Evolutionary conservation across 441 rosid species (phyloP), one percentile per base, ranked within the genome.

Genomic region (Rhodomyrtus psidioides): DNA sequence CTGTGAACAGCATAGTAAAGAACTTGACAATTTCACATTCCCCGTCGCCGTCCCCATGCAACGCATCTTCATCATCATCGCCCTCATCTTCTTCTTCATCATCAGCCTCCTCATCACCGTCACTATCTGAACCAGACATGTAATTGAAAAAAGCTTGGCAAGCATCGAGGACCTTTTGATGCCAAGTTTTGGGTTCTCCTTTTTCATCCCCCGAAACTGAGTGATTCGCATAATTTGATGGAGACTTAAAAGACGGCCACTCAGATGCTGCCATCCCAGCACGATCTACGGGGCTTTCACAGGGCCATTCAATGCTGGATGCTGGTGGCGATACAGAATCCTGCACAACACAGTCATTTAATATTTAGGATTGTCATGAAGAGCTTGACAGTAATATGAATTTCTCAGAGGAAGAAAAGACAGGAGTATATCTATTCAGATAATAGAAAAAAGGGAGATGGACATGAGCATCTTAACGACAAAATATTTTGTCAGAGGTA

Each of bases 1-100:
- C 96, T 4, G 86, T 58, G 82, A 94, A 92, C 75, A 93, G 82
- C 74, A 76, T 85, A 82, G 91, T 82, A 82, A 94, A 87, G 83
- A 90, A 89, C 86, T 88, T 89, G 70, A 87, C 84, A 84, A 89
- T 92, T 88, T 87, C 86, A 62, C 84, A 59, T 81, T 87, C 88
- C 59, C 83, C 83, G 30, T 84, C 86, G 49, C 42, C 88, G 65
- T 84, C 87, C 82, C 86, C 91, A 84, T 88, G 85, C 51, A 19
- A 87, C 54, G 54, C 90, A 19, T 86, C 88, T 34, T 76, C 84
- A 26, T 53, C 83, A 59, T 89, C 88, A 58, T 74, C 27, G n/a
- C 51, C 17, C 17, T 86, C 90, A 55, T 82, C 84, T 24, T 24
- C 58, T 12, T 59, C 79, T 42, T 86, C 85, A 54, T 82, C 54